Conservation (phyloP, 768 basidiomycete species). For the Amanita fuliginea region DNA sequence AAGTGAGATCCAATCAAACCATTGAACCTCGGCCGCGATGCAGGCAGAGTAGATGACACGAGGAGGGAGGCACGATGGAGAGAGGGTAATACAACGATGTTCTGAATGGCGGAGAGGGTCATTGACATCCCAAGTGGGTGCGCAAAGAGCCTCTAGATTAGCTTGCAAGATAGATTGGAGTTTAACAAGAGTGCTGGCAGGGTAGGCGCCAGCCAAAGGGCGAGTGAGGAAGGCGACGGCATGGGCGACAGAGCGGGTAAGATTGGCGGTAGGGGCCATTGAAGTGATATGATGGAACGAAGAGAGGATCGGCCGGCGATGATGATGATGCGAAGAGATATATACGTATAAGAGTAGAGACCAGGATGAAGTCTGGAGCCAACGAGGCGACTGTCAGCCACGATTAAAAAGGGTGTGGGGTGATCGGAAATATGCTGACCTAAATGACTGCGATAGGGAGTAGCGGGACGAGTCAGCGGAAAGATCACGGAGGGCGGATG, state of each 20-base stretch:
- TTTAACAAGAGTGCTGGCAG: constrained; percentile 53
- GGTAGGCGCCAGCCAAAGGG: constrained; percentile 44
- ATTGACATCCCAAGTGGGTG: constrained; percentile 51
- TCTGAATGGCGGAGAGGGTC: constrained; percentile 62
- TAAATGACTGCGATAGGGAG: constrained; percentile 6
- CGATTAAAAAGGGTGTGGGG: constrained; percentile 5
- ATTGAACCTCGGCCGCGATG: constrained; percentile 56
- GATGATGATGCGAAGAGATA: constrained; percentile 6
- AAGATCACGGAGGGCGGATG: constrained; percentile 7
- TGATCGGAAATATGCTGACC: constrained; percentile 6
- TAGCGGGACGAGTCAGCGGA: constrained; percentile 4
- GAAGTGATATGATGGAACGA: constrained; percentile 16
- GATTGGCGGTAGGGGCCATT: constrained; percentile 34
- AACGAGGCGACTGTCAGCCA: constrained; percentile 7
- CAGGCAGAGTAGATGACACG: constrained; percentile 64
- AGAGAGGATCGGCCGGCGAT: constrained; percentile 57
- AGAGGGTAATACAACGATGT: constrained; percentile 65
- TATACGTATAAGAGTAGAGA: constrained; percentile 8
- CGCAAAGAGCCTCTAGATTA: constrained; percentile 61
- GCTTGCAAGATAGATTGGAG: constrained; percentile 64
- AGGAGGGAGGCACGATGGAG: constrained; percentile 59
- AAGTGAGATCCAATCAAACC: constrained; percentile 70
- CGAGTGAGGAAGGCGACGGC: constrained; percentile 66
- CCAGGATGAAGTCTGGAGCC: constrained; percentile 4
- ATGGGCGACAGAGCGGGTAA: constrained; percentile 62